Base-by-base conservation (phyloP, 768 basidiomycete genomes). In the Suillus alpinus region DNA sequence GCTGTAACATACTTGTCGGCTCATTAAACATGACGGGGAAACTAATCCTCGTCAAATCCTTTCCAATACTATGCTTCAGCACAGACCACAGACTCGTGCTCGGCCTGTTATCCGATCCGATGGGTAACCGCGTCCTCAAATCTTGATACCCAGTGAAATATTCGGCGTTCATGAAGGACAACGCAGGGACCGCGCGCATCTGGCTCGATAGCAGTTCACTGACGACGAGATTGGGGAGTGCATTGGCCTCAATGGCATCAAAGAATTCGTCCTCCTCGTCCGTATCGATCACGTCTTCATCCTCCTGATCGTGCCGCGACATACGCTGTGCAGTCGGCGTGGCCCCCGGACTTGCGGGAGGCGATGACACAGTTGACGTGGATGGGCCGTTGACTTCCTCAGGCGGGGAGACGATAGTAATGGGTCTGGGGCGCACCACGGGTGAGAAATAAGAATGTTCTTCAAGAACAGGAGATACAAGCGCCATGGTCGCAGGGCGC, bases 231-330 rank as follows among this genome's bases (percentile, higher is more conserved):
- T 89, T 92, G 5, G 92, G 91, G 0, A 95, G 75, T 44, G 80
- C 86, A 51, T 89, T 89, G 16, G 86, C 74, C 69, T 98, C 95
- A 68, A 98, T 95, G 34, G 96, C 95, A 71, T 98, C 96, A 70
- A 96, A 98, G 75, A 98, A 98, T 73, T 98, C 95, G 74, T 98
- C 96, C 68, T 95, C 91, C 46, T 92, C 91, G 67, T 91, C 90
- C 1, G 88, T 89, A 58, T 83, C 83, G 23, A 67, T 66, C 1
- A 57, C 50, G 1, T 70, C 75, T 1, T 74, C 75, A 10, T 78
- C 80, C 16, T 74, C 74, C 4, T 74, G 73, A 9, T 41, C 62
- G 20, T 64, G 44, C 29, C 61, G 69, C 4, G 67, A 63, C 4
- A 63, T 40, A 26, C 66, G 60, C 39, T 68, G 68, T 14, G 67